Percentiles rank a stretch among this genome's conserved stretches.
phyloP scores from a whole-genome alignment of 345 rosid genomes.

The Salix arbutifolia region DNA sequence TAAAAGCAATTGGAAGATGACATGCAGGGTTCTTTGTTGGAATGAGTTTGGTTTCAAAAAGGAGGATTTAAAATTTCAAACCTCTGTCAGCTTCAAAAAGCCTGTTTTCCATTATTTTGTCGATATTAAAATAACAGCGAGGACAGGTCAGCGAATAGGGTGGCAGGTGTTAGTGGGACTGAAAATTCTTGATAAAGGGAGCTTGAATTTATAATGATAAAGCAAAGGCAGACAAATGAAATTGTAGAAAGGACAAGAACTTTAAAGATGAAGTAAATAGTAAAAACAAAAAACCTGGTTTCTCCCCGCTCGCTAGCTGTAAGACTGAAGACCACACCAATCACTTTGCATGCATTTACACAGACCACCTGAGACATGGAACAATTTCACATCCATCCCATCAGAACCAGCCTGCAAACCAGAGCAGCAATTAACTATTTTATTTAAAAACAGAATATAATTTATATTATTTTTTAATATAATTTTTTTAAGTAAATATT shows the following conservation, averaged over 20 bases:
- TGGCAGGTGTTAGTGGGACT: too few relatives aligned
- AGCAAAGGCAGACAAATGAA: not conserved
- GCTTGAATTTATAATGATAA: not conserved
- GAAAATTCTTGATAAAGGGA: not conserved
- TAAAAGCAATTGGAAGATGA: not conserved
- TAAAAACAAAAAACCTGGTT: not conserved
- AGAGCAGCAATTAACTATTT: too few relatives aligned
- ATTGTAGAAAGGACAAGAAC: not conserved
- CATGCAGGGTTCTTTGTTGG: not conserved
- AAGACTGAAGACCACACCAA: not conserved
- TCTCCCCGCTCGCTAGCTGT: not conserved
- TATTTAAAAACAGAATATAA: too few relatives aligned
- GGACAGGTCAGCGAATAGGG: too few relatives aligned
- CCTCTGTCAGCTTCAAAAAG: too few relatives aligned
- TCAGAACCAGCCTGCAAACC: not conserved
- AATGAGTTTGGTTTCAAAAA: too few relatives aligned
- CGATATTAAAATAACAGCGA: too few relatives aligned
- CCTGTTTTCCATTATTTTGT: too few relatives aligned
- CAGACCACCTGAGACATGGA: not conserved
- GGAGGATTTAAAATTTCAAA: too few relatives aligned
- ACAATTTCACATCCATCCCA: constrained; percentile 8
- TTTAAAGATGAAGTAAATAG: not conserved
- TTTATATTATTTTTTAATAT: too few relatives aligned
- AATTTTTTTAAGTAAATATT: too few relatives aligned
- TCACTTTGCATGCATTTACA: not conserved